Base-by-base conservation (phyloP, 2,329 filamentous ascomycete genomes). In the Thielaviopsis populi region DNA sequence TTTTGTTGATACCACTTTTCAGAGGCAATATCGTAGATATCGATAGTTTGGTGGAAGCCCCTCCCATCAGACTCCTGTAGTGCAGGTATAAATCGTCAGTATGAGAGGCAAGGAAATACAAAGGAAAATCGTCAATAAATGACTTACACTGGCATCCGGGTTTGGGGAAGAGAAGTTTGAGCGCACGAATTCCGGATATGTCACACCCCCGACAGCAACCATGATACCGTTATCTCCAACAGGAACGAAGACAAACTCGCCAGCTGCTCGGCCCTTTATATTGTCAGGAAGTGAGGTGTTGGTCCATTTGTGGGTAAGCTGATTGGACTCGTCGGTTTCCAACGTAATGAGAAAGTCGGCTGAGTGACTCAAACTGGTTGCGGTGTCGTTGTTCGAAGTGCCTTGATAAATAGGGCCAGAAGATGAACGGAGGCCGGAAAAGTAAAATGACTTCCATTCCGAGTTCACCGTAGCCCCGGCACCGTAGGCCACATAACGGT, bases 221-320 rank as follows among this genome's bases (percentile, higher is more conserved):
- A 95, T 76, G 54, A 94, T 84, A 0, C 90, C 90, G 69, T 90
- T 77, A 17, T 80, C 75, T 2, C 89, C 88, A 54, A 91, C 88
- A 1, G 90, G 90, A 0, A 95, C 79, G 85, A 86, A 90, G 0
- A 87, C 83, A 1, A 87, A 75, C 65, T 87, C 85, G 0, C 84
- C 78, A 68, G 81, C 83, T 3, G 84, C 83, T 17, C 87, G 80
- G 0, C 80, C 80, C 3, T 74, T 72, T 6, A 86, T 74, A 3
- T 70, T 67, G 0, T 69, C 48, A 0, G 80, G 79, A 2, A 89
- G 70, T 0, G 82, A 81, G 1, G 61, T 67, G 68, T 88, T 88
- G 6, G 69, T 72, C 82, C 85, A 89, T 3, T 68, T 75, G 65
- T 81, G 79, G 0, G 70, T 46, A 3, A 73, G 67, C 70, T 84